Evolutionary conservation across 2,329 filamentous ascomycete species (phyloP).

Genomic region (Macroventuria anomochaeta): DNA sequence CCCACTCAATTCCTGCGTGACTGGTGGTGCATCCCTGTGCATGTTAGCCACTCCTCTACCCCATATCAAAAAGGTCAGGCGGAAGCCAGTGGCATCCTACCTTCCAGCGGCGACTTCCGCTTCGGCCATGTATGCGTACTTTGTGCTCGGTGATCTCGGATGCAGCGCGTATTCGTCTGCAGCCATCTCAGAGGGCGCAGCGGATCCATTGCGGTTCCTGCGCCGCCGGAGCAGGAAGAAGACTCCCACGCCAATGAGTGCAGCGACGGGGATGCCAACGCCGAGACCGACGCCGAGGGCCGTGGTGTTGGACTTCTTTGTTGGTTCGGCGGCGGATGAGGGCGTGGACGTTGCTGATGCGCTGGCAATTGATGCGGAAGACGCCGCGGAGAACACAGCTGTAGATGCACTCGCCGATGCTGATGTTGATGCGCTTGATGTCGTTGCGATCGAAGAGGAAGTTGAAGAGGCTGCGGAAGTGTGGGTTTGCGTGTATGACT

Average conservation of each 20-base stretch:
- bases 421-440: conserved; percentile 6
- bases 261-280: conserved; percentile 14
- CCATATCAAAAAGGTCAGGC: too few relatives aligned
- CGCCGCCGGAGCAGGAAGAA: conserved; percentile 14
- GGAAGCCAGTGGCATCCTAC: too few relatives aligned
- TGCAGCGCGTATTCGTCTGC: conserved; percentile 2
- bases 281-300: conserved; percentile 17
- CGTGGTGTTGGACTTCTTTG: conserved; percentile 11
- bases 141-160: not conserved
- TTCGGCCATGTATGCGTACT: conserved; percentile 7
- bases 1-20: not conserved
- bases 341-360: conserved; percentile 6
- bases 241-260: conserved; percentile 4
- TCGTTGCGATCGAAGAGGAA: conserved; percentile 1
- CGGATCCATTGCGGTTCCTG: not conserved
- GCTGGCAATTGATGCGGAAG: not conserved
- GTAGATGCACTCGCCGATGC: not conserved
- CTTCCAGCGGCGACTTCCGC: not conserved
- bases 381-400: not conserved
- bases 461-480: conserved; percentile 13
- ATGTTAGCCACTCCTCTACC: too few relatives aligned
- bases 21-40: too few relatives aligned
- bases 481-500: conserved; percentile 31
- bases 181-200: not conserved
- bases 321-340: not conserved